Evolutionary conservation across 2,329 filamentous ascomycete genomes (phyloP), one percentile per base, ranked within the genome.

Genomic region (Pseudogymnoascus sp.): DNA sequence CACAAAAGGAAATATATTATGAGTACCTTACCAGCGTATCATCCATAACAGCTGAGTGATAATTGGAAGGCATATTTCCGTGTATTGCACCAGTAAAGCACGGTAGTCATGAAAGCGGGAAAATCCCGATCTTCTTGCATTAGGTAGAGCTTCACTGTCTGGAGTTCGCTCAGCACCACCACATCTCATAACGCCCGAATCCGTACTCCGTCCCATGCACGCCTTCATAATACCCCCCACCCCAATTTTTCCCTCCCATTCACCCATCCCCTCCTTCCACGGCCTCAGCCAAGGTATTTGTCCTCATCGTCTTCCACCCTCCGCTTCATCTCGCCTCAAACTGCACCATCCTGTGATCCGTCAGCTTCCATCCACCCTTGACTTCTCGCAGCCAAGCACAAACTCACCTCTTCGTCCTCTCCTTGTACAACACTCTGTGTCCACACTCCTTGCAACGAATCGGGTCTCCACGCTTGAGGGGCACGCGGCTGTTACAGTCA

Each of bases 361-460:
- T 9, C 43, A 57, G 54, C n/a, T 12, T 58, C n/a, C 16, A 8
- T 59, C 38, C 35, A 38, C 28, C 16, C 37, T 39, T 33, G 39
- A 63, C 18, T 43, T 25, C 50, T n/a, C 63, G 30, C 60, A 57
- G 38, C 25, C 43, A 61, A 59, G 12, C 12, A 20, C 50, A 58
- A 63, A 78, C 88, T 76, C 74, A 97, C 94, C 94, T 86, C 82
- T 96, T 97, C 47, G 94, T 99, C 72, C 94, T 80, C 84, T 97
- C 90, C 84, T 99, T 99, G 78, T 97, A 97, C 67, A 99, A 78
- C 64, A 99, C 92, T 67, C 94, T 87, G 71, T 96, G 94, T 6
- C 94, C 94, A 75, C 94, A 99, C 77, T 92, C 89, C 75, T 90
- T 89, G 81, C 92, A 96, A 28, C 90, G 83, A 67, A 96, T 93